Conservation (phyloP, 106 monocot genomes). For the Allium fistulosum region DNA sequence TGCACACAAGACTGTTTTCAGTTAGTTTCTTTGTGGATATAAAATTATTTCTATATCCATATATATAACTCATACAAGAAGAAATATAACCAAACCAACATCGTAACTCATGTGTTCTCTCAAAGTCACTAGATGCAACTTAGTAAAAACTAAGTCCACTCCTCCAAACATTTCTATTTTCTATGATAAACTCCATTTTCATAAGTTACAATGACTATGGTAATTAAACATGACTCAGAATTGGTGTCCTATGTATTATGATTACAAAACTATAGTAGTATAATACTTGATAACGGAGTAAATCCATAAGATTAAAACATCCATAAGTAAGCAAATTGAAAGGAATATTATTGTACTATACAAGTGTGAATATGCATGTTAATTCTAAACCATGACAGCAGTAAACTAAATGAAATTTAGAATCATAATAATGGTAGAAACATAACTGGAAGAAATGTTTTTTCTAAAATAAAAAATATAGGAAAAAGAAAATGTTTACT, state of each 20-base stretch:
- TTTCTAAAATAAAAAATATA: no score
- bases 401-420: no score
- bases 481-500: no score
- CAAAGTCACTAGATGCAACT: background rate
- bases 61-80: background rate
- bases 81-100: no score
- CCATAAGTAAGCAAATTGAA: no score
- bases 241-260: background rate
- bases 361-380: no score
- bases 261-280: background rate
- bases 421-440: no score
- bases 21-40: background rate
- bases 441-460: no score
- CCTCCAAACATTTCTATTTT: background rate
- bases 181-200: background rate
- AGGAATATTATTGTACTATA: no score
- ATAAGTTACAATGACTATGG: background rate
- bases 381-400: no score
- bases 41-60: background rate
- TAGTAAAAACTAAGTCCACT: background rate
- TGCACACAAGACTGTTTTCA: slow-evolving; percentile 4
- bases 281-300: background rate
- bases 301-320: background rate
- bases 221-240: background rate
- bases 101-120: background rate